A percentile compares a stretch with the other conserved stretches of the same genome.
phyloP scores from a whole-genome alignment of 1,139 yeast species.

The Saccharomycopsis phalli region DNA sequence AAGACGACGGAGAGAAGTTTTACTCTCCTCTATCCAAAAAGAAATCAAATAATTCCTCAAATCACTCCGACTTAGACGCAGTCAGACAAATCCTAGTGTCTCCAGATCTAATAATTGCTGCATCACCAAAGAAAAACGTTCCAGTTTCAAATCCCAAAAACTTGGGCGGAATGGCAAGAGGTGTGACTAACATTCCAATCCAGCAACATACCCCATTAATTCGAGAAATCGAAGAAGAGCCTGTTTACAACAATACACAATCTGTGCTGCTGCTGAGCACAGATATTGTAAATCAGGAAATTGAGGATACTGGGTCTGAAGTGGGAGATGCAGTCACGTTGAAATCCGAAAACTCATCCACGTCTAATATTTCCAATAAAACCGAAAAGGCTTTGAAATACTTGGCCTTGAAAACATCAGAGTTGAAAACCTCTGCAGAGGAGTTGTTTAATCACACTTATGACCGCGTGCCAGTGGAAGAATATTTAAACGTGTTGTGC shows the following conservation, averaged over 20 bases:
- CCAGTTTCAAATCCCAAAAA: background rate
- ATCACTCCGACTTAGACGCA: conserved; percentile 19
- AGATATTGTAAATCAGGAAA: background rate
- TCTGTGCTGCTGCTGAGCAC: background rate
- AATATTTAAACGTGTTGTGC: conserved; percentile 18
- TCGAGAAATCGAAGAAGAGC: conserved; percentile 5
- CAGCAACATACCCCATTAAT: conserved; percentile 15
- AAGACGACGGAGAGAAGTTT: conserved; percentile 19
- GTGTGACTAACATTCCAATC: background rate
- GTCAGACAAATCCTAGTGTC: conserved; percentile 18
- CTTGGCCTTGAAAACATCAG: conserved; percentile 14
- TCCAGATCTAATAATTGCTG: conserved; percentile 18
- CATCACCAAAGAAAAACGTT: conserved; percentile 12
- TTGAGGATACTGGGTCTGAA: background rate
- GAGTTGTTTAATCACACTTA: conserved; percentile 14
- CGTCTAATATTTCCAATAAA: conserved; percentile 15
- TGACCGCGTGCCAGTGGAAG: conserved; percentile 17
- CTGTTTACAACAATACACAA: background rate
- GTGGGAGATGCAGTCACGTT: conserved; percentile 12
- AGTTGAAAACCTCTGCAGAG: conserved; percentile 13
- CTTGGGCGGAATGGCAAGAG: background rate
- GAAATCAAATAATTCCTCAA: conserved; percentile 13
- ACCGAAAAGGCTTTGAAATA: conserved; percentile 19
- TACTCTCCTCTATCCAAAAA: conserved; percentile 14
- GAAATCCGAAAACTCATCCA: conserved; percentile 4